A percentile compares a stretch with the other conserved stretches of the same genome.
phyloP scores from a whole-genome alignment of 2,329 filamentous ascomycete genomes.

The Clarireedia paspali region DNA sequence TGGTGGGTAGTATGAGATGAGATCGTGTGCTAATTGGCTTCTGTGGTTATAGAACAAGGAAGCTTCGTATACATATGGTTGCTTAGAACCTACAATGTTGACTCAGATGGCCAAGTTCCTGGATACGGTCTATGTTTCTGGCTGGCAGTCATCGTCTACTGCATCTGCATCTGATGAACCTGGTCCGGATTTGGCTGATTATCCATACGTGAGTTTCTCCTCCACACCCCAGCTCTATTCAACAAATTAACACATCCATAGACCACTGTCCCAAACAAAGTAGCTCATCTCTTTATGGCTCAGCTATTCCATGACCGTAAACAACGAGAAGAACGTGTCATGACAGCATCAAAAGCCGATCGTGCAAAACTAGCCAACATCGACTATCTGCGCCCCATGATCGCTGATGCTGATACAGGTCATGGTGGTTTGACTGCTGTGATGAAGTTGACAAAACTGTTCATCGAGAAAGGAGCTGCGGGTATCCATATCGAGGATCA shows the following conservation, averaged over 20 bases:
- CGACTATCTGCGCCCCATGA: conserved; percentile 92
- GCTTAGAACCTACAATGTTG: conserved; percentile 95
- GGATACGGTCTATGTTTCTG: conserved; percentile 97
- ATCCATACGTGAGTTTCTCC: conserved; percentile 64
- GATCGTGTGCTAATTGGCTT: conserved; percentile 12
- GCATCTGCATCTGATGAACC: conserved; percentile 93
- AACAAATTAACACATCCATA: conserved; percentile 30
- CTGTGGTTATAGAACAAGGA: conserved; percentile 57
- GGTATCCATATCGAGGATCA: conserved; percentile 99
- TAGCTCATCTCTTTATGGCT: conserved; percentile 93
- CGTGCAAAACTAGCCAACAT: conserved; percentile 69
- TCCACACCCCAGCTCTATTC: neutral
- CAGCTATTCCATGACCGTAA: conserved; percentile 99
- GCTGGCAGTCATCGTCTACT: conserved; percentile 97
- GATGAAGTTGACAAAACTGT: conserved; percentile 99
- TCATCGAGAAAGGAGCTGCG: conserved; percentile 91
- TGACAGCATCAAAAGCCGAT: conserved; percentile 58
- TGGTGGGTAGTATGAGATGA: neutral
- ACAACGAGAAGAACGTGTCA: conserved; percentile 89
- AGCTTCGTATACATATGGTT: conserved; percentile 92
- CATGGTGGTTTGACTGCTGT: conserved; percentile 96
- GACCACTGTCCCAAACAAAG: conserved; percentile 98
- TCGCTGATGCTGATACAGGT: conserved; percentile 94
- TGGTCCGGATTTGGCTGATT: conserved; percentile 94
- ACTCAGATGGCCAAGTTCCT: conserved; percentile 99